Percentiles rank a stretch among this genome's conserved stretches.
Conservation (phyloP, 2,329 filamentous ascomycete genomes). For the Pyrenochaeta sp. region DNA sequence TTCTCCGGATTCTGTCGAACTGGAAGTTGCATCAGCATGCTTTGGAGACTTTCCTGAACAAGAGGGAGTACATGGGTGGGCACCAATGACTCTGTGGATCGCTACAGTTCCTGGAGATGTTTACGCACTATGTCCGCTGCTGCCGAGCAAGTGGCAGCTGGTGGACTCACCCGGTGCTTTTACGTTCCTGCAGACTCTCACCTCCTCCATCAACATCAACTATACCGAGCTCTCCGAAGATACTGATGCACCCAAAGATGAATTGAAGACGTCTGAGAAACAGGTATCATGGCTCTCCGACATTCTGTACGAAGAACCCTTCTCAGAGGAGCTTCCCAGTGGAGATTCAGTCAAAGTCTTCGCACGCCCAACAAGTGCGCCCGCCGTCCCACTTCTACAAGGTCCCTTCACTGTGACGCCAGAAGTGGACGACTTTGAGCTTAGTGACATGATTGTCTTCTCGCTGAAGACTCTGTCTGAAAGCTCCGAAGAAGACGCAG, state of each 20-base stretch:
- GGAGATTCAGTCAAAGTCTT: slow-evolving; percentile 62
- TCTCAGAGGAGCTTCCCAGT: slow-evolving; percentile 50
- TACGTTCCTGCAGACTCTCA: slow-evolving; percentile 81
- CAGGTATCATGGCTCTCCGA: slow-evolving; percentile 67
- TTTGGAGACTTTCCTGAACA: slow-evolving; percentile 75
- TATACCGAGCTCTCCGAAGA: slow-evolving; percentile 40
- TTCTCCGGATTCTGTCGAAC: slow-evolving; percentile 88
- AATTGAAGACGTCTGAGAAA: slow-evolving; percentile 56
- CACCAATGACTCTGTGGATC: slow-evolving; percentile 94
- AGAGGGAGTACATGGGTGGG: slow-evolving; percentile 75
- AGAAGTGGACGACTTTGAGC: slow-evolving; percentile 62
- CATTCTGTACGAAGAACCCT: slow-evolving; percentile 58
- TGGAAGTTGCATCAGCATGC: slow-evolving; percentile 90
- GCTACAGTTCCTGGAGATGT: slow-evolving; percentile 95
- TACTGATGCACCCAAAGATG: slow-evolving; percentile 52
- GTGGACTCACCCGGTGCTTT: slow-evolving; percentile 53
- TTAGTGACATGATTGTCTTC: slow-evolving; percentile 68
- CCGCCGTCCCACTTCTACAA: slow-evolving; percentile 67
- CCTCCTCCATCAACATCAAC: slow-evolving; percentile 82
- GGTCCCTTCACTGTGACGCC: slow-evolving; percentile 66
- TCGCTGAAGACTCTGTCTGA: slow-evolving; percentile 59
- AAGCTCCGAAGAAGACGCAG: slow-evolving; percentile 58
- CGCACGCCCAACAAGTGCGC: slow-evolving; percentile 61
- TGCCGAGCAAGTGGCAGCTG: slow-evolving; percentile 84
- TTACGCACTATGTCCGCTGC: slow-evolving; percentile 89